Percentiles rank a stretch among this genome's conserved stretches.
These are phyloP conservation scores for Rhynchospora pubera DNA, from an alignment of 176 grass and related monocot species.

Conservation along the genomic window DNA sequence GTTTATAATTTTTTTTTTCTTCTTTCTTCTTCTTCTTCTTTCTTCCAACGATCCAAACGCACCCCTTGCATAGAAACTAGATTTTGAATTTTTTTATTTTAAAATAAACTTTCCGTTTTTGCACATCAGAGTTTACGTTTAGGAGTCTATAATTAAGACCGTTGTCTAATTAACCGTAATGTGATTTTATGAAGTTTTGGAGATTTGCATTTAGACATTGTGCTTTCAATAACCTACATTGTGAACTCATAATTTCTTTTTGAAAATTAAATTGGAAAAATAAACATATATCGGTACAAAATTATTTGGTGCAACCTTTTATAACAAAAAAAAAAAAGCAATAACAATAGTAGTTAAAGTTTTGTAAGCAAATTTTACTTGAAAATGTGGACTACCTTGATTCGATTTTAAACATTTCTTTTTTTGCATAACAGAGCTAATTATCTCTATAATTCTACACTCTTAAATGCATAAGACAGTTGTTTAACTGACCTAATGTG, in stretches of 20 bases:
- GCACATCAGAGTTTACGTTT: background rate
- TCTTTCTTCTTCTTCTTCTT: no score
- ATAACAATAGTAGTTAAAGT: background rate
- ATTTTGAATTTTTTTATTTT: background rate
- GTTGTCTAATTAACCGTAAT: background rate
- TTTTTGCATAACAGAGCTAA: no score
- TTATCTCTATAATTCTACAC: no score
- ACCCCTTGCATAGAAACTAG: background rate
- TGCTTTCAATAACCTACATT: no score
- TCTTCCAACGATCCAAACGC: no score
- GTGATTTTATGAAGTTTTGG: background rate
- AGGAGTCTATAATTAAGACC: background rate
- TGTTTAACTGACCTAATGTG: no score
- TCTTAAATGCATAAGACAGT: no score
- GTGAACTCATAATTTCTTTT: background rate
- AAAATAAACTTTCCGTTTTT: background rate
- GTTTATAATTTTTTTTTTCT: no score
- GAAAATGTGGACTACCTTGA: no score
- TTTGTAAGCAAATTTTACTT: no score
- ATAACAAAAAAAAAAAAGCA: no score
- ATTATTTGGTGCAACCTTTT: background rate
- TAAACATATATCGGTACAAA: background rate
- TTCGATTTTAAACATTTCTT: no score
- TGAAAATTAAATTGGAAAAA: background rate
- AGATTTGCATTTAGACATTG: background rate